These are phyloP conservation scores for Vachellia pachyceras DNA, from an alignment of 306 rosid genomes.

Conservation along the genomic window DNA sequence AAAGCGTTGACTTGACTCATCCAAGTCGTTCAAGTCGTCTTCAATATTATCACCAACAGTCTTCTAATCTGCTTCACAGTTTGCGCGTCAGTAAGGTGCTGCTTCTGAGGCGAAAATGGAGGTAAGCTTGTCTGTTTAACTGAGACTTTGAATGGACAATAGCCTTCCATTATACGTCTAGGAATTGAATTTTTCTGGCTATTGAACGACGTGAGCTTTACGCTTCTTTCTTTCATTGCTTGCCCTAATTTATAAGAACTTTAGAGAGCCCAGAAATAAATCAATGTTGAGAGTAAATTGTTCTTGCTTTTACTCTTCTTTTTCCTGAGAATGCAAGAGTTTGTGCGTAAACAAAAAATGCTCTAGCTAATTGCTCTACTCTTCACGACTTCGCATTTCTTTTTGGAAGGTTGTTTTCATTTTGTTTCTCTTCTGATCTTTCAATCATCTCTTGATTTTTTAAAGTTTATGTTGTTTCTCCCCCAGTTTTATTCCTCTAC, in stretches of 20 bases:
- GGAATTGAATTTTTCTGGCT: slow-evolving; percentile 3
- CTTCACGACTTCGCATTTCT: background rate
- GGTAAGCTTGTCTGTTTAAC: background rate
- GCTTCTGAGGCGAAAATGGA: background rate
- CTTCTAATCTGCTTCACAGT: slow-evolving; percentile 12
- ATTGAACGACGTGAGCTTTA: background rate
- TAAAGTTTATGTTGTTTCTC: background rate
- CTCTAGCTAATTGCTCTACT: background rate
- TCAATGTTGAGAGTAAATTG: background rate
- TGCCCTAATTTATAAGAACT: background rate
- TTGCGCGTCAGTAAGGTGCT: background rate
- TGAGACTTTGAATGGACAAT: slow-evolving; percentile 28
- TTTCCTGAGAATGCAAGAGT: background rate
- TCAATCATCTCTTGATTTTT: background rate
- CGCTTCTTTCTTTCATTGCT: slow-evolving; percentile 2
- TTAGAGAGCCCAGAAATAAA: background rate
- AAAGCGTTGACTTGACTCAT: background rate
- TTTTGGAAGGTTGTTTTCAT: slow-evolving; percentile 14
- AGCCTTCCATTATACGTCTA: background rate
- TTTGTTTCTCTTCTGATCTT: slow-evolving; percentile 3
- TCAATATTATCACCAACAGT: too few relatives aligned
- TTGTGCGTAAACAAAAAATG: background rate
- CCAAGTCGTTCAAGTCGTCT: background rate
- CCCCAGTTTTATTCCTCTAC: background rate
- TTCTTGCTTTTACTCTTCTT: background rate